Conservation (phyloP, 352 stramenopile genomes). For the Globisporangium splendens region DNA sequence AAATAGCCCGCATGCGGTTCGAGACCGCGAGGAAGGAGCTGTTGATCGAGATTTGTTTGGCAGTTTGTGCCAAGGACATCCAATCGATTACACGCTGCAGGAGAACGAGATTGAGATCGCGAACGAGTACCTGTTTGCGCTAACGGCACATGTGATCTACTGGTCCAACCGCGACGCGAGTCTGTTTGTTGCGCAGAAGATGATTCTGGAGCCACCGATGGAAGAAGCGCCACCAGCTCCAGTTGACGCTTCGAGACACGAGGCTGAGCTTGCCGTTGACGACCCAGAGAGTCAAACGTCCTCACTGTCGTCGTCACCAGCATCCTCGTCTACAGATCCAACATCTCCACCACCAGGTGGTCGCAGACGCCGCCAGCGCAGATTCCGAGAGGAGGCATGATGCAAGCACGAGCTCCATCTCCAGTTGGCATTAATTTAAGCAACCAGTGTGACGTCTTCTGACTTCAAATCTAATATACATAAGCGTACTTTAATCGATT, state of each 20-base stretch:
- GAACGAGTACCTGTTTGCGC: slow-evolving; percentile 92
- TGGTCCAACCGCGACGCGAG: slow-evolving; percentile 90
- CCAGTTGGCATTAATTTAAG: background rate
- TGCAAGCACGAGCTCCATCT: background rate
- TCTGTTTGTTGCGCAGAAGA: slow-evolving; percentile 89
- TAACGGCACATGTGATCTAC: slow-evolving; percentile 91
- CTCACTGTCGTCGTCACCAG: slow-evolving; percentile 13
- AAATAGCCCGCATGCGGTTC: slow-evolving; percentile 15
- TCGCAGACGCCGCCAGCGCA: slow-evolving; percentile 10
- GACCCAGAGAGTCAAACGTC: slow-evolving; percentile 12
- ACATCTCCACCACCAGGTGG: background rate
- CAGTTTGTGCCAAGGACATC: slow-evolving; percentile 56
- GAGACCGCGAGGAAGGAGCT: slow-evolving; percentile 26
- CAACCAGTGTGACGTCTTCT: background rate
- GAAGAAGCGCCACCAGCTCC: slow-evolving; percentile 16
- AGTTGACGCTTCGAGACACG: no score
- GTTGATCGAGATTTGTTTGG: slow-evolving; percentile 56
- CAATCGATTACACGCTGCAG: slow-evolving; percentile 89
- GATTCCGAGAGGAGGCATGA: background rate
- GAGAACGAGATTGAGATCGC: slow-evolving; percentile 93
- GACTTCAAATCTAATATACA: background rate
- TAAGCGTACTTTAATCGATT: background rate
- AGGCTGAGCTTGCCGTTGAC: background rate
- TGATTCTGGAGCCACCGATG: slow-evolving; percentile 69
- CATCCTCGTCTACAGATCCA: background rate